Base-by-base conservation (phyloP, 164 flowering plant species). In the Sextonia rubra region DNA sequence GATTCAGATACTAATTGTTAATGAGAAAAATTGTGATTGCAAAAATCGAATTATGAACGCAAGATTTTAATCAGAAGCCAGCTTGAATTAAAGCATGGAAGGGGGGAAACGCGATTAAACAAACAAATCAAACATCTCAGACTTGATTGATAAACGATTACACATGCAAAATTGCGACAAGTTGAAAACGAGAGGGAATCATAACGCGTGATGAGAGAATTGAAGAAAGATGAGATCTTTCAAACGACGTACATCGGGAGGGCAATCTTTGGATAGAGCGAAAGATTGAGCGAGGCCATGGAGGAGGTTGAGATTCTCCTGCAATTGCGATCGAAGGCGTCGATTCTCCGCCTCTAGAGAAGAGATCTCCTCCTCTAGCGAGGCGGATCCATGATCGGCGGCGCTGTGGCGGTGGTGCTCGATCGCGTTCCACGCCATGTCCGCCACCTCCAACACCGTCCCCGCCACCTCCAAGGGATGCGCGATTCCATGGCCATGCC, bases 381-480 rank as follows among this genome's bases (percentile, higher is more conserved):
- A 27, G 6, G 18, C 47, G 14, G 77, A 69, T n/a, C 60, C 55
- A 17, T 79, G 73, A 24, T 81, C 79, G 75, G 75, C 77, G 18
- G 60, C 81, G 75, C 76, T 82, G 65, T 85, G 86, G 74, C 85
- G 91, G 71, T 79, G 65, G 58, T 71, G 61, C 56, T 94, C 98
- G 69, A 88, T 74, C 71, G 98, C 95, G 56, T 83, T 76, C 93
- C 89, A 95, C 3, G 97, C 94, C 18, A 92, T 88, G 73, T 95
- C 88, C 18, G 87, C 89, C 14, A 86, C 90, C 76, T 77, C 85
- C 72, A 80, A 5, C 69, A 81, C 85, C 66, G 84, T 75, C 65
- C 75, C 80, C 62, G 75, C 78, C 62, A 82, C 71, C 52, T 79
- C 77, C 56, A 78, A 23, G 12, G 81, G 30, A 18, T 77, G 75